Conservation (phyloP, 345 rosid species). For the Lumnitzera racemosa region DNA sequence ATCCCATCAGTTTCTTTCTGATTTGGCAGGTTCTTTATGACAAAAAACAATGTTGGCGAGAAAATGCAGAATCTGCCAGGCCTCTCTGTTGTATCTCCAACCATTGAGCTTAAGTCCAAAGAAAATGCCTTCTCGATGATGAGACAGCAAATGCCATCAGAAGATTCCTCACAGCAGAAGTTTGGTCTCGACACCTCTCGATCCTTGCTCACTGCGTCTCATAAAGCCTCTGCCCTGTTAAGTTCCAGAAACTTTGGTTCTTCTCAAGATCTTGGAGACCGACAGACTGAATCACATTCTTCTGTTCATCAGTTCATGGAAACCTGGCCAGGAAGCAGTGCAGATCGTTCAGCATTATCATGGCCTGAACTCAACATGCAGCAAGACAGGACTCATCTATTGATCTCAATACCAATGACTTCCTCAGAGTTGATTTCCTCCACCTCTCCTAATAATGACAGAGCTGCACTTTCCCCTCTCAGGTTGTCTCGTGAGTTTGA, state of each 20-base stretch:
- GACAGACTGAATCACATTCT: slow-evolving; percentile 32
- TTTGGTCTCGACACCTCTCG: slow-evolving; percentile 39
- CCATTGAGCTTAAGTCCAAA: slow-evolving; percentile 22
- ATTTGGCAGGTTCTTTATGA: slow-evolving; percentile 34
- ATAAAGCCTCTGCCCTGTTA: slow-evolving; percentile 23
- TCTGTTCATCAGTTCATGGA: slow-evolving; percentile 55
- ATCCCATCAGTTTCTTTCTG: not conserved
- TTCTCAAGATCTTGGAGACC: slow-evolving; percentile 24
- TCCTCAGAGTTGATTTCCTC: slow-evolving; percentile 42
- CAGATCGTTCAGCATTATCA: slow-evolving; percentile 27
- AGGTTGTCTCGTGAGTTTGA: slow-evolving; percentile 37
- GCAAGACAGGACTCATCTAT: slow-evolving; percentile 51
- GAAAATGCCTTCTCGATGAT: slow-evolving; percentile 26
- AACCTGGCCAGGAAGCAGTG: slow-evolving; percentile 42
- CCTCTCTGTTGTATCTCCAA: slow-evolving; percentile 22
- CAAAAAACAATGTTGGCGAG: slow-evolving; percentile 22
- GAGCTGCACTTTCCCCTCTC: slow-evolving; percentile 30
- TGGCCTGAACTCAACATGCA: slow-evolving; percentile 43
- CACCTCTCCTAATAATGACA: slow-evolving; percentile 42
- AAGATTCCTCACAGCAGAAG: slow-evolving; percentile 18
- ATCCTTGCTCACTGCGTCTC: slow-evolving; percentile 39
- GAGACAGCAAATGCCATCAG: slow-evolving; percentile 25
- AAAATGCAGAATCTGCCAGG: slow-evolving; percentile 22
- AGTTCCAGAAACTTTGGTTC: slow-evolving; percentile 30
- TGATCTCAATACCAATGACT: slow-evolving; percentile 47